Conservation (phyloP, 352 stramenopile genomes). For the Pythium pyrilobum region DNA sequence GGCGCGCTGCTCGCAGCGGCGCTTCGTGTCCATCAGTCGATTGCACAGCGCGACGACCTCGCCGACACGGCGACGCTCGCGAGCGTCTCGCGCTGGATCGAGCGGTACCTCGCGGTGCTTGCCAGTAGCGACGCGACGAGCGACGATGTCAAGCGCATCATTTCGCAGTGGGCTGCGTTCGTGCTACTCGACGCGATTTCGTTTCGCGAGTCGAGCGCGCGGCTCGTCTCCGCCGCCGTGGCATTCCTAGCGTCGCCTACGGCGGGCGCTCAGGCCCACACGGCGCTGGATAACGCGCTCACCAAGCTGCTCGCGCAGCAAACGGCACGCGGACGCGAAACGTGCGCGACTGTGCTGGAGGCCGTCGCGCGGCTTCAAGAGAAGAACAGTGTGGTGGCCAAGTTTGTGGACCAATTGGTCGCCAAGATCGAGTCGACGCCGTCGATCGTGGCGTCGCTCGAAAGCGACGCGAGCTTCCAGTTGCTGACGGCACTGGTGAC, state of each 20-base stretch:
- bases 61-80: constrained; percentile 10
- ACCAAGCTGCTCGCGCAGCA: constrained; percentile 12
- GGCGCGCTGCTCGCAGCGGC: constrained; percentile 2
- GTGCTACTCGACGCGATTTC: constrained; percentile 6
- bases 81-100: constrained; percentile 30
- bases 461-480: constrained; percentile 27
- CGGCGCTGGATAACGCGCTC: background rate
- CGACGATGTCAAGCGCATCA: background rate
- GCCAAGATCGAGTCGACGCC: constrained; percentile 1
- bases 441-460: constrained; percentile 1
- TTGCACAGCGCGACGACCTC: background rate
- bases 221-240: constrained; percentile 2
- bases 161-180: constrained; percentile 14
- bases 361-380: background rate
- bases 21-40: constrained; percentile 7
- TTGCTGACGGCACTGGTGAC: constrained; percentile 48
- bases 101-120: constrained; percentile 4
- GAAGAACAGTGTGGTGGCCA: background rate
- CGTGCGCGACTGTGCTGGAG: constrained; percentile 13
- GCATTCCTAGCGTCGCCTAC: background rate
- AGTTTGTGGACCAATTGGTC: constrained; percentile 36
- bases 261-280: background rate
- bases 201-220: constrained; percentile 1
- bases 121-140: no score
- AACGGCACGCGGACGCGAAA: constrained; percentile 4